A percentile compares a stretch with the other conserved stretches of the same genome.
Conservation (phyloP, 345 rosid genomes). For the Laguncularia racemosa region DNA sequence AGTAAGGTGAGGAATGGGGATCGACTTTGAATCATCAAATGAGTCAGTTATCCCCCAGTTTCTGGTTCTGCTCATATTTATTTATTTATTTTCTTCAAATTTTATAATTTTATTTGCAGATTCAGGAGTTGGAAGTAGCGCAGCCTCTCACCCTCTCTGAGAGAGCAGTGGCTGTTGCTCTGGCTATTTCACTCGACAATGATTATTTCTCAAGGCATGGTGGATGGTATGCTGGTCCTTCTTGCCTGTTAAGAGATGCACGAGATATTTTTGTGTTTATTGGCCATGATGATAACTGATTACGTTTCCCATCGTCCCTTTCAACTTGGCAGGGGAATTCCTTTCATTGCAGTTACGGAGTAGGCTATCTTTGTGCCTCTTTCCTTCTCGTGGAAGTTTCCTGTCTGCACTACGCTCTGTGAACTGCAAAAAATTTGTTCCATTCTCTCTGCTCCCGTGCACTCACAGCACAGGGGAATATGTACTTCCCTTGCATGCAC, state of each 20-base stretch:
- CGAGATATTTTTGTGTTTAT: neutral
- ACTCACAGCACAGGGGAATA: no score
- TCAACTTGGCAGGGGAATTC: conserved; percentile 45
- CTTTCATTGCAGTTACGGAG: conserved; percentile 45
- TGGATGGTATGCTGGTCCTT: conserved; percentile 51
- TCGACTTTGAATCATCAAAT: no score
- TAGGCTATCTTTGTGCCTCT: conserved; percentile 7
- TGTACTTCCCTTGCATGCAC: no score
- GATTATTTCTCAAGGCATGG: conserved; percentile 95
- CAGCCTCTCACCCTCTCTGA: conserved; percentile 66
- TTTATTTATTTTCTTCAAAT: no score
- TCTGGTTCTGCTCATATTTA: neutral
- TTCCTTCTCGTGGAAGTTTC: neutral
- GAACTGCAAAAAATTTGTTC: no score
- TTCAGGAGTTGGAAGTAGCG: conserved; percentile 70
- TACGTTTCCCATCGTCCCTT: neutral
- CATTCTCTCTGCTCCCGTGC: no score
- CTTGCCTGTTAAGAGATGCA: neutral
- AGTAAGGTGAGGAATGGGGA: conserved; percentile 25
- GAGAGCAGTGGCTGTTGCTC: conserved; percentile 76
- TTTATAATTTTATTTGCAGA: conserved; percentile 42
- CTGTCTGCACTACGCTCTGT: neutral
- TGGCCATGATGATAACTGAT: neutral
- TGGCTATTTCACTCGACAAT: conserved; percentile 91
- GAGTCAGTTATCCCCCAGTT: no score